These are phyloP conservation scores for Cryptococcus jaspeensis DNA, from an alignment of 1,284 basidiomycete species.

Conservation along the genomic window DNA sequence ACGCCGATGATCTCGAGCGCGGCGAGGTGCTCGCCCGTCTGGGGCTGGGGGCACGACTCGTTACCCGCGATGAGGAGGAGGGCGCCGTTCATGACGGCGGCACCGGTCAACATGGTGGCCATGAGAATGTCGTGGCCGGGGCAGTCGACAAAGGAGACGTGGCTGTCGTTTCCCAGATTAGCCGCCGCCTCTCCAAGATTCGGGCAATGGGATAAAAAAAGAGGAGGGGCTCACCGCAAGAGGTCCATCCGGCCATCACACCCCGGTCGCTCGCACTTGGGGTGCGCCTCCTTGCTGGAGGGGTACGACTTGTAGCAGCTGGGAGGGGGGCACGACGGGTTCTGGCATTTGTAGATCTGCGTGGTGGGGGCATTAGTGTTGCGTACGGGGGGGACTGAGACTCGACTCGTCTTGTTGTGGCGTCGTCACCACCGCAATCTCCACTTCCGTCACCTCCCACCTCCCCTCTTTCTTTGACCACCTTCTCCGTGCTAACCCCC, in stretches of 20 bases:
- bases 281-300: constrained; percentile 89
- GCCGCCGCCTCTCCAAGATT: not conserved
- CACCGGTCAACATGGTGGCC: constrained; percentile 99
- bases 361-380: not conserved
- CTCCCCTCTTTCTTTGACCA: not conserved
- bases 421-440: too few species aligned
- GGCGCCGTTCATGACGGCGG: constrained; percentile 99
- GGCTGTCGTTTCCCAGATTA: constrained; percentile 53
- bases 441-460: not conserved
- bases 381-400: too few species aligned
- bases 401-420: too few species aligned
- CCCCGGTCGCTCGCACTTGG: constrained; percentile 87
- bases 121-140: constrained; percentile 92
- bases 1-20: constrained; percentile 98
- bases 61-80: constrained; percentile 93
- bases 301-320: constrained; percentile 92
- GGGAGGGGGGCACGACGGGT: constrained; percentile 85
- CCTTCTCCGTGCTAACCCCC: not conserved
- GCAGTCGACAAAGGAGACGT: constrained; percentile 91
- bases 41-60: constrained; percentile 97
- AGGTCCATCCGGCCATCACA: constrained; percentile 89
- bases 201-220: not conserved
- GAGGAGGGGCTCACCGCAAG: constrained; percentile 55
- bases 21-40: constrained; percentile 96
- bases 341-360: constrained; percentile 97